Conservation (phyloP, 331 rosid genomes). For the Prunus yedoensis region DNA sequence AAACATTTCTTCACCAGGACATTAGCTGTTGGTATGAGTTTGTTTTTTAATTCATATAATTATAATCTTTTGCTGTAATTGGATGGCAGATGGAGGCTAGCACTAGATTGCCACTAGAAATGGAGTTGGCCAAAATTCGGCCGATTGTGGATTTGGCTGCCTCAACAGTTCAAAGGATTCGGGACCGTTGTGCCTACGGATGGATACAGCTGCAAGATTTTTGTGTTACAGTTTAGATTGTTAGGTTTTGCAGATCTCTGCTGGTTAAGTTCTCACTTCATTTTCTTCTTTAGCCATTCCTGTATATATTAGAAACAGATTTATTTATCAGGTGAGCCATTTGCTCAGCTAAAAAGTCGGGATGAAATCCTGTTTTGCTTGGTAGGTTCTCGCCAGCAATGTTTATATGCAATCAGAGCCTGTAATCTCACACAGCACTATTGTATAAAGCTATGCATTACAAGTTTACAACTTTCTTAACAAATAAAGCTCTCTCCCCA, state of each 20-base stretch:
- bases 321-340: background rate
- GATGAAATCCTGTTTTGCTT: background rate
- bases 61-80: slow-evolving; percentile 6
- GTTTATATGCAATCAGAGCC: too few species aligned
- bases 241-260: background rate
- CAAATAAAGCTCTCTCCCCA: too few species aligned
- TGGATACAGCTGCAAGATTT: slow-evolving; percentile 75
- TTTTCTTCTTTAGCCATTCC: background rate
- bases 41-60: background rate
- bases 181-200: slow-evolving; percentile 82
- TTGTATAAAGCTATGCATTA: too few species aligned
- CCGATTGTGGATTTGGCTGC: slow-evolving; percentile 61
- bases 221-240: slow-evolving; percentile 43
- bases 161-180: slow-evolving; percentile 51
- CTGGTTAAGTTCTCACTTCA: background rate
- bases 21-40: background rate
- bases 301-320: background rate
- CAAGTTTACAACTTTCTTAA: too few species aligned
- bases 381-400: too few species aligned
- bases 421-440: too few species aligned
- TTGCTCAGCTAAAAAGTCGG: too few species aligned
- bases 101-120: slow-evolving; percentile 57
- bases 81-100: slow-evolving; percentile 54
- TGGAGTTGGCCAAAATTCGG: slow-evolving; percentile 60
- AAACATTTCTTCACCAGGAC: background rate